Evolutionary conservation across 306 rosid genomes (phyloP).

Genomic region (Trifolium fragiferum): DNA sequence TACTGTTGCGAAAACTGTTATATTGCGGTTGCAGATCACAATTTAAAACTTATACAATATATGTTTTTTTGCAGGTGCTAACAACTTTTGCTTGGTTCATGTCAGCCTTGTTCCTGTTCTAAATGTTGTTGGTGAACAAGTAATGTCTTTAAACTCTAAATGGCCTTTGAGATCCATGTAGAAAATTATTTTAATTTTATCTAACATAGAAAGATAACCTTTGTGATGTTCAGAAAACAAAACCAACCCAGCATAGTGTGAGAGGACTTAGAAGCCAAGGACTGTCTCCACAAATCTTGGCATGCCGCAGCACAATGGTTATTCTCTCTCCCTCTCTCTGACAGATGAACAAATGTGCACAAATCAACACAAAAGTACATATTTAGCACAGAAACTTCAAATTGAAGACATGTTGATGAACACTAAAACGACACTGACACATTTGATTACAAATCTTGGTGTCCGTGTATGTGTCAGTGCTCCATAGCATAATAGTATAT

Average conservation of each 20-base stretch:
- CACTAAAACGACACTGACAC: not conserved
- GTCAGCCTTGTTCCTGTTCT: slow-evolving; percentile 92
- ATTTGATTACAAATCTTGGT: not conserved
- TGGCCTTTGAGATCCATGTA: slow-evolving; percentile 17
- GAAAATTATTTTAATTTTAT: slow-evolving; percentile 31
- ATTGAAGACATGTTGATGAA: not conserved
- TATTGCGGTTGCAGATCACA: not conserved
- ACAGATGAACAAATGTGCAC: not conserved
- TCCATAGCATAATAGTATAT: not conserved
- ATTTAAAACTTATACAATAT: not conserved
- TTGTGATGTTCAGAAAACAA: slow-evolving; percentile 66
- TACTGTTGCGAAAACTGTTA: not conserved
- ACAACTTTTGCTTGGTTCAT: slow-evolving; percentile 78
- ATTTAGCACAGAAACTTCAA: not conserved
- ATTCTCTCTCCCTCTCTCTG: slow-evolving; percentile 31
- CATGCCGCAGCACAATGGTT: slow-evolving; percentile 85
- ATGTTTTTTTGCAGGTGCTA: slow-evolving; percentile 58
- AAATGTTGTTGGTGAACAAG: slow-evolving; percentile 93
- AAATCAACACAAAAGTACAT: slow-evolving; percentile 4
- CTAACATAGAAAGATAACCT: slow-evolving; percentile 25
- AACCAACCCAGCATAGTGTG: slow-evolving; percentile 90
- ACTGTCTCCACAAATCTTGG: slow-evolving; percentile 74
- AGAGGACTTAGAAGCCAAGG: slow-evolving; percentile 78
- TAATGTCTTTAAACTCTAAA: slow-evolving; percentile 29
- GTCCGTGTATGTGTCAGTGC: not conserved